These are phyloP conservation scores for Cystobasidium pallidum DNA, from an alignment of 1,284 basidiomycete species.

Conservation along the genomic window DNA sequence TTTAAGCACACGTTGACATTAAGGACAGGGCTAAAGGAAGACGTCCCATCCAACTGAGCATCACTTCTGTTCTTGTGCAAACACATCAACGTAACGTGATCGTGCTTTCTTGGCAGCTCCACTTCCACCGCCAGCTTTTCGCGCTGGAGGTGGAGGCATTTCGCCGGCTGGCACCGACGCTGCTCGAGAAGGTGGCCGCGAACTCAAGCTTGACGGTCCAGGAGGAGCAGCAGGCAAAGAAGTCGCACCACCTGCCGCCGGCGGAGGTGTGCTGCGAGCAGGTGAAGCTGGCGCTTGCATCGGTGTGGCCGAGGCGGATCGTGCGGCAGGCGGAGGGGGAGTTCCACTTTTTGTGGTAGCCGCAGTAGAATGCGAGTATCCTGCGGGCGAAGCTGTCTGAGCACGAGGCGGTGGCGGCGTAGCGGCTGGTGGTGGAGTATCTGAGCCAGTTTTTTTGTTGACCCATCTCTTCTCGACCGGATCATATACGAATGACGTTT, in stretches of 20 bases:
- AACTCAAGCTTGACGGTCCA: conserved; percentile 1
- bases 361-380: conserved; percentile 6
- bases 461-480: conserved; percentile 94
- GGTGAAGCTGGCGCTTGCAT: conserved; percentile 7
- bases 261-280: conserved; percentile 14
- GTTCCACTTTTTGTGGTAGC: conserved; percentile 11
- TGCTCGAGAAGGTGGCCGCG: conserved; percentile 10
- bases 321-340: conserved; percentile 18
- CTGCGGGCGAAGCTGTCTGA: conserved; percentile 41
- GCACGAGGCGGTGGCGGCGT: conserved; percentile 37
- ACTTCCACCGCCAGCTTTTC: conserved; percentile 29
- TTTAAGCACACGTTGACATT: not conserved
- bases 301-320: conserved; percentile 15
- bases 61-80: conserved; percentile 40
- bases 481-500: conserved; percentile 90
- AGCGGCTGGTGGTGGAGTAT: conserved; percentile 35
- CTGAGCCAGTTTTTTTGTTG: conserved; percentile 74
- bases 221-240: conserved; percentile 5
- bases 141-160: conserved; percentile 22
- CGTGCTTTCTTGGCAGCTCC: conserved; percentile 37
- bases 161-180: not conserved
- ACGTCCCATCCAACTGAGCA: not conserved
- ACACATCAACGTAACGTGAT: conserved; percentile 43
- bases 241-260: not conserved
- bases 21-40: not conserved